Conservation (phyloP, 2,329 filamentous ascomycete genomes). For the Aspergillus pseudoglaucus region DNA sequence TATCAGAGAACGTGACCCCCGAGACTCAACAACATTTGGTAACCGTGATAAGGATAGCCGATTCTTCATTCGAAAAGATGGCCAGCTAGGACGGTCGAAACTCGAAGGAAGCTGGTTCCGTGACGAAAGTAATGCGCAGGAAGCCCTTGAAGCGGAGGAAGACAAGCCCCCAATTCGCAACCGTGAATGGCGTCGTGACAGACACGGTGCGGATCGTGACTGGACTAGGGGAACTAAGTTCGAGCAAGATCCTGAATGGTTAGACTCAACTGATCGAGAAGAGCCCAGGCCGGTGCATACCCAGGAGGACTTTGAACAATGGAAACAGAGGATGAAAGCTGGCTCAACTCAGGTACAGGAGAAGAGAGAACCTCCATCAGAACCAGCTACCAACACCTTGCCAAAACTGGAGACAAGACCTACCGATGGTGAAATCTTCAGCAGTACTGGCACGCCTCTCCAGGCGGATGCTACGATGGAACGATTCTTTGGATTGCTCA, state of each 20-base stretch:
- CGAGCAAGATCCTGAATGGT: slow-evolving; percentile 86
- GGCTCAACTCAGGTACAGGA: slow-evolving; percentile 40
- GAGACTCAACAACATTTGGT: slow-evolving; percentile 43
- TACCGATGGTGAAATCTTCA: slow-evolving; percentile 46
- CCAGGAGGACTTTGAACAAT: slow-evolving; percentile 86
- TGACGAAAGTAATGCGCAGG: slow-evolving; percentile 41
- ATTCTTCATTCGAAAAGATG: slow-evolving; percentile 54
- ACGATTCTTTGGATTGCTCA: slow-evolving; percentile 65
- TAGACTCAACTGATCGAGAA: slow-evolving; percentile 64
- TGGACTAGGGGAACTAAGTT: slow-evolving; percentile 49
- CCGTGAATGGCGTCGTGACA: slow-evolving; percentile 58
- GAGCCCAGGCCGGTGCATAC: slow-evolving; percentile 68
- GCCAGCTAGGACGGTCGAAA: slow-evolving; percentile 54
- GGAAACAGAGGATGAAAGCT: slow-evolving; percentile 86
- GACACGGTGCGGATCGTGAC: slow-evolving; percentile 45
- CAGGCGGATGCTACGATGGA: slow-evolving; percentile 64
- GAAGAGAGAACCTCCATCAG: slow-evolving; percentile 34
- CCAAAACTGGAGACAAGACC: slow-evolving; percentile 35
- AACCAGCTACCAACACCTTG: slow-evolving; percentile 7
- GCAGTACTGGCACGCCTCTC: slow-evolving; percentile 53
- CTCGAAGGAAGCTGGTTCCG: slow-evolving; percentile 71
- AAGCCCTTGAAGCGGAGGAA: slow-evolving; percentile 35
- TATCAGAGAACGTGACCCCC: slow-evolving; percentile 51
- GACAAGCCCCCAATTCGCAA: slow-evolving; percentile 45
- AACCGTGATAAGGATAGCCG: slow-evolving; percentile 51